A percentile compares a stretch with the other conserved stretches of the same genome.
These are phyloP conservation scores for Talaromyces wortmannii DNA, from an alignment of 495 filamentous ascomycete genomes.

Conservation along the genomic window DNA sequence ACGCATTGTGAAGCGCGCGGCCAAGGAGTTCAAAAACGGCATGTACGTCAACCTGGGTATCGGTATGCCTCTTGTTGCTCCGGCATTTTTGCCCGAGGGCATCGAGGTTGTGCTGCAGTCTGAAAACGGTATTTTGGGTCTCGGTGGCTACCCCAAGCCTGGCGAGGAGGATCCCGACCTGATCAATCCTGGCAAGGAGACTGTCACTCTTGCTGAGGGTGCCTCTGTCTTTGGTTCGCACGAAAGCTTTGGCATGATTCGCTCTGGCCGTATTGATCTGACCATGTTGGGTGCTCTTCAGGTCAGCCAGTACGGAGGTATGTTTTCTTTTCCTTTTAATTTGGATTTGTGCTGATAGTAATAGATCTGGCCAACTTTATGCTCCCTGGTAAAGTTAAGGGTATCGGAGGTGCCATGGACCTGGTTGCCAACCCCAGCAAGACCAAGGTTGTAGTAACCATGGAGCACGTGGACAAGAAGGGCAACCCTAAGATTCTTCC, in stretches of 20 bases:
- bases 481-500: constrained; percentile 79
- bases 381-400: constrained; percentile 90
- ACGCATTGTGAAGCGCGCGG: constrained; percentile 75
- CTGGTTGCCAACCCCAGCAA: constrained; percentile 73
- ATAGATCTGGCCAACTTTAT: constrained; percentile 47
- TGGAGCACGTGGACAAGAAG: constrained; percentile 90
- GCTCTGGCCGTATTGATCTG: constrained; percentile 78
- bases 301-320: constrained; percentile 69
- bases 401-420: constrained; percentile 90
- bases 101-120: constrained; percentile 81
- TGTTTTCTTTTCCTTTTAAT: constrained; percentile 14
- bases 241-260: constrained; percentile 91
- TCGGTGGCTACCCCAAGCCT: constrained; percentile 74
- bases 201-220: constrained; percentile 72
- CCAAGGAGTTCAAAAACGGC: constrained; percentile 88
- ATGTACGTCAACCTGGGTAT: constrained; percentile 94
- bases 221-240: constrained; percentile 77
- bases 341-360: background rate
- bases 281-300: constrained; percentile 91
- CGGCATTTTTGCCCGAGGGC: constrained; percentile 66
- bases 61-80: constrained; percentile 86
- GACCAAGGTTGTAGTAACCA: constrained; percentile 87
- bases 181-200: constrained; percentile 93
- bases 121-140: constrained; percentile 85
- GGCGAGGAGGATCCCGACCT: constrained; percentile 80